Percentiles rank a stretch among this genome's conserved stretches.
phyloP scores from a whole-genome alignment of 2,329 filamentous ascomycete genomes.

The Uncinocarpus reesii region DNA sequence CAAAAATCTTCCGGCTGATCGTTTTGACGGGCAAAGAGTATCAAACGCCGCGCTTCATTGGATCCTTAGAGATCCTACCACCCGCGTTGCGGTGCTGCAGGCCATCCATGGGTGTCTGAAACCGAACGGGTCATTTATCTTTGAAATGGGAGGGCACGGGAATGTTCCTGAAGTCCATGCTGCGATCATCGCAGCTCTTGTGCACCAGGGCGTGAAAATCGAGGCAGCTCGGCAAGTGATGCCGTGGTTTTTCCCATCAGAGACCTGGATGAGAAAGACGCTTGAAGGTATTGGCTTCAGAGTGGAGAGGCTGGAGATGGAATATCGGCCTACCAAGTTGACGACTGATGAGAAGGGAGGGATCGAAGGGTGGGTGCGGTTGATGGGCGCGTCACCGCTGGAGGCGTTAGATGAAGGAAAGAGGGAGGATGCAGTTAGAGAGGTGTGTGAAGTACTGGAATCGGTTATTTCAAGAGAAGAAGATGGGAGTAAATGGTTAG shows the following conservation, averaged over 20 bases:
- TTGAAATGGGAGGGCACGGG: slow-evolving; percentile 63
- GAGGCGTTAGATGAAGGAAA: slow-evolving; percentile 41
- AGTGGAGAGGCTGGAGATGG: slow-evolving; percentile 48
- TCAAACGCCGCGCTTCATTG: slow-evolving; percentile 59
- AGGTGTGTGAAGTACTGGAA: slow-evolving; percentile 47
- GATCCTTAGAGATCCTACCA: slow-evolving; percentile 45
- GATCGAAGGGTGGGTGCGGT: slow-evolving; percentile 54
- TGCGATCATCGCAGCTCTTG: slow-evolving; percentile 46
- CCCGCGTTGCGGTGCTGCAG: slow-evolving; percentile 44
- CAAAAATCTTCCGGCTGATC: too few species aligned
- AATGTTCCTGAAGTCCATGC: slow-evolving; percentile 55
- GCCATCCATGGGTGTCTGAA: slow-evolving; percentile 44
- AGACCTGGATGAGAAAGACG: slow-evolving; percentile 43
- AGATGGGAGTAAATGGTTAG: slow-evolving; percentile 45
- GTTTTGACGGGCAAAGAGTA: slow-evolving; percentile 34
- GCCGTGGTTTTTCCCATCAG: slow-evolving; percentile 65
- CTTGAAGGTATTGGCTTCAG: slow-evolving; percentile 35
- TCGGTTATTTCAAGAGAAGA: slow-evolving; percentile 47
- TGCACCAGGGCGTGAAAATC: slow-evolving; percentile 42
- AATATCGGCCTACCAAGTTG: slow-evolving; percentile 53
- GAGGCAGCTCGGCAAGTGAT: slow-evolving; percentile 41
- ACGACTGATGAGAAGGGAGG: slow-evolving; percentile 41
- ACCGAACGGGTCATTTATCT: slow-evolving; percentile 50
- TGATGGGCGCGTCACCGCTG: slow-evolving; percentile 53
- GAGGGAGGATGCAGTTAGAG: slow-evolving; percentile 45